A percentile compares a stretch with the other conserved stretches of the same genome.
Conservation (phyloP, 495 filamentous ascomycete genomes). For the Aeminium ludgeri region DNA sequence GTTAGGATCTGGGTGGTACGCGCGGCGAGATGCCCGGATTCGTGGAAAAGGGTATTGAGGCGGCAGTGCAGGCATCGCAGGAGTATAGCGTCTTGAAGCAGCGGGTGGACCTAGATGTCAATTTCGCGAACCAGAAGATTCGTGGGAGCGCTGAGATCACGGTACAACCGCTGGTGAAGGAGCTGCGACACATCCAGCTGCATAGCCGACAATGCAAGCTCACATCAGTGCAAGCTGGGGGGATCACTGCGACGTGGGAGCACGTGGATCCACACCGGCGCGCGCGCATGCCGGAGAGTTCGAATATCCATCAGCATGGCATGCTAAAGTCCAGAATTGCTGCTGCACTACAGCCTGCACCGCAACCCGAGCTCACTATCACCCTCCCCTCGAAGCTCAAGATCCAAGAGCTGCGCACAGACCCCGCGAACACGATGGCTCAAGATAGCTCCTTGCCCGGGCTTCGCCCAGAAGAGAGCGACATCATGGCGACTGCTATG, state of each 20-base stretch:
- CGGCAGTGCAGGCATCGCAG: background rate
- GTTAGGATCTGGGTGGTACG: background rate
- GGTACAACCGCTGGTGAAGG: constrained; percentile 48
- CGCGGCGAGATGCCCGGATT: constrained; percentile 4
- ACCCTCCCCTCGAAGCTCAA: constrained; percentile 46
- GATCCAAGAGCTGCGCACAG: constrained; percentile 40
- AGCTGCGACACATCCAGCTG: constrained; percentile 53
- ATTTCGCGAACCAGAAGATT: constrained; percentile 58
- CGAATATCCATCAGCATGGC: constrained; percentile 59
- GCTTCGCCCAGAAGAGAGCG: constrained; percentile 12
- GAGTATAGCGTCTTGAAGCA: constrained; percentile 30
- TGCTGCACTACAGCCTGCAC: constrained; percentile 39
- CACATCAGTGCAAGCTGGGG: constrained; percentile 53
- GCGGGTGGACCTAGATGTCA: constrained; percentile 71
- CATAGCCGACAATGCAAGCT: constrained; percentile 77
- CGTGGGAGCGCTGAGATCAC: constrained; percentile 68
- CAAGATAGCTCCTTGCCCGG: constrained; percentile 9
- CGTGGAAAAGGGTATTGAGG: background rate
- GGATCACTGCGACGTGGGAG: constrained; percentile 39
- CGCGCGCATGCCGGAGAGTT: constrained; percentile 44
- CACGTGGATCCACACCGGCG: constrained; percentile 60
- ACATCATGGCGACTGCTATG: constrained; percentile 14
- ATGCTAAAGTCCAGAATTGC: constrained; percentile 51
- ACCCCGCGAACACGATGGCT: constrained; percentile 12
- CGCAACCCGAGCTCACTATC: constrained; percentile 44